phyloP scores from a whole-genome alignment of 208 protist genomes.

The Wallacemonas sp. region DNA sequence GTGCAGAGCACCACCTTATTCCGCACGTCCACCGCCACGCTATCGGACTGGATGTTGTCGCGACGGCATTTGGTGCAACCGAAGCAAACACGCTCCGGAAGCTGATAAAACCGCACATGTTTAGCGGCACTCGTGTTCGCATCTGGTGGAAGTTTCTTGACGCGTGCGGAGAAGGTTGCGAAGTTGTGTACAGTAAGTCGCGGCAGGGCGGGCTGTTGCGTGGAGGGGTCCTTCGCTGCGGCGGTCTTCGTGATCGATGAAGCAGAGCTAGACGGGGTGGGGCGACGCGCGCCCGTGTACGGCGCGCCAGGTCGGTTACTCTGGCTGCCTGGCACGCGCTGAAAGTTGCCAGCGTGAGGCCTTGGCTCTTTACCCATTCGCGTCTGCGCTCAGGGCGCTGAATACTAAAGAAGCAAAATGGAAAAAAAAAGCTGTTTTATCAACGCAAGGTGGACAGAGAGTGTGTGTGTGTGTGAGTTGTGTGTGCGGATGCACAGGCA shows the following conservation, averaged over 20 bases:
- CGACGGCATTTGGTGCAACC: conserved; percentile 76
- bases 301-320: conserved; percentile 14
- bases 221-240: too few relatives aligned
- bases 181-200: conserved; percentile 80
- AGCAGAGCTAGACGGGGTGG: conserved; percentile 8
- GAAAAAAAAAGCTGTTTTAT: too few relatives aligned
- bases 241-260: conserved; percentile 14
- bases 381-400: not conserved
- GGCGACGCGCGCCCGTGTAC: conserved; percentile 14
- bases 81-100: conserved; percentile 63
- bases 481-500: too few relatives aligned
- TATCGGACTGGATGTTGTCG: conserved; percentile 76
- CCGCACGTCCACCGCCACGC: conserved; percentile 59
- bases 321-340: conserved; percentile 7
- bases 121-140: conserved; percentile 55
- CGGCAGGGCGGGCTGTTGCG: conserved; percentile 14
- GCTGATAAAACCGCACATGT: conserved; percentile 68
- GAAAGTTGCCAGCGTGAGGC: too few relatives aligned
- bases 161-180: conserved; percentile 47
- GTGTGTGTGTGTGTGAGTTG: too few relatives aligned
- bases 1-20: conserved; percentile 75
- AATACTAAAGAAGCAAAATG: too few relatives aligned
- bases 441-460: too few relatives aligned
- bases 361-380: too few relatives aligned
- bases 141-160: conserved; percentile 77